Evolutionary conservation across 192 early-diverging fungal genomes (phyloP).

Genomic region (Linnemannia hyalina): DNA sequence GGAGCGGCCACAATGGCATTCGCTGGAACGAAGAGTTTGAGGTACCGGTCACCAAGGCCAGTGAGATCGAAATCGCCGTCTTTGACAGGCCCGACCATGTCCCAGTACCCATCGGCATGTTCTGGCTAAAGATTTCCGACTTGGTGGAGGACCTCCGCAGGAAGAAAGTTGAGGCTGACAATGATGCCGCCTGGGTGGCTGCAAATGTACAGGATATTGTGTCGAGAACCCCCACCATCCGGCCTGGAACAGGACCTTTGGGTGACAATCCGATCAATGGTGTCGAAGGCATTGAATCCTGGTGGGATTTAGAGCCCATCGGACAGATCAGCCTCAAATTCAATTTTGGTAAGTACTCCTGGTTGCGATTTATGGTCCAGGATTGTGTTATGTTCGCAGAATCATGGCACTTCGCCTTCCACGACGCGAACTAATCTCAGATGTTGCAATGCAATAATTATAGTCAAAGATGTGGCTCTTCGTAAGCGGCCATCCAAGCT

Average conservation of each 20-base stretch:
- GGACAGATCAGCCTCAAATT: slow-evolving; percentile 90
- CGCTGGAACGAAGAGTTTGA: slow-evolving; percentile 90
- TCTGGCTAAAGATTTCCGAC: slow-evolving; percentile 96
- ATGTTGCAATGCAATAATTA: neutral
- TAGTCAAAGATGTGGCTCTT: slow-evolving; percentile 64
- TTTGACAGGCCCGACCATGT: slow-evolving; percentile 84
- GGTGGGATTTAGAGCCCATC: slow-evolving; percentile 93
- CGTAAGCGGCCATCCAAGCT: slow-evolving; percentile 67
- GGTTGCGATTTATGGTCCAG: neutral
- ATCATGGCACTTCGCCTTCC: neutral
- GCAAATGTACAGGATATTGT: slow-evolving; percentile 52
- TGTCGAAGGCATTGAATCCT: slow-evolving; percentile 77
- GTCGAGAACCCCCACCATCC: slow-evolving; percentile 17
- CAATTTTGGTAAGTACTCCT: slow-evolving; percentile 78
- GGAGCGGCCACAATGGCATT: slow-evolving; percentile 65
- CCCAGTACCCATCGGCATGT: slow-evolving; percentile 81
- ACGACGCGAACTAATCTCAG: neutral
- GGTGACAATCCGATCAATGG: slow-evolving; percentile 56
- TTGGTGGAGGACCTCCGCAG: slow-evolving; percentile 88
- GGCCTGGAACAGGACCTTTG: slow-evolving; percentile 48
- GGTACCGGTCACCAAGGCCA: slow-evolving; percentile 89
- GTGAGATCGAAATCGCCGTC: slow-evolving; percentile 93
- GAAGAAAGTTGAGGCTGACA: slow-evolving; percentile 77
- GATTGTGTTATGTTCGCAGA: neutral
- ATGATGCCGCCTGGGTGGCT: slow-evolving; percentile 66